A percentile compares a stretch with the other conserved stretches of the same genome.
Evolutionary conservation across 768 basidiomycete species (phyloP).

Genomic region (Strobilomyces echinocephalus): DNA sequence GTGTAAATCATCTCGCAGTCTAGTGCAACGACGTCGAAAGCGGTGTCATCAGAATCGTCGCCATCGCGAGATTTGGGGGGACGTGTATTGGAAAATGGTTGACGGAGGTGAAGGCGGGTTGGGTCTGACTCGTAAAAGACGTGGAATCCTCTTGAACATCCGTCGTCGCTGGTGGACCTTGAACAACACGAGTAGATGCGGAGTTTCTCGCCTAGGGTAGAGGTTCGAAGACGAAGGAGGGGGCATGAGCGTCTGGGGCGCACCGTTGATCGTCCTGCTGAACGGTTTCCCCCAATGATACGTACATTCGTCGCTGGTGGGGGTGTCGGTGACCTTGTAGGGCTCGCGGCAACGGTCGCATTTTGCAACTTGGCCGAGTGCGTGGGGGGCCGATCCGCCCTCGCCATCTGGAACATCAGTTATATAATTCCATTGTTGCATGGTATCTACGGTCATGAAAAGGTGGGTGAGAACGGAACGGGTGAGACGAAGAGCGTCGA

Average conservation of each 20-base stretch:
- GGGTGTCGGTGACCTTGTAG: slow-evolving; percentile 60
- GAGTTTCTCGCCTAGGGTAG: slow-evolving; percentile 54
- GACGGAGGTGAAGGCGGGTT: slow-evolving; percentile 64
- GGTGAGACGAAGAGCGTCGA: slow-evolving; percentile 52
- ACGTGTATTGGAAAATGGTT: slow-evolving; percentile 59
- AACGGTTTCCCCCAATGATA: slow-evolving; percentile 81
- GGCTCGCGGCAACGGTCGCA: slow-evolving; percentile 78
- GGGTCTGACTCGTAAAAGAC: slow-evolving; percentile 81
- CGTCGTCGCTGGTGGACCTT: slow-evolving; percentile 50
- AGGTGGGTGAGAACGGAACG: slow-evolving; percentile 50
- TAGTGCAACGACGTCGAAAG: slow-evolving; percentile 77
- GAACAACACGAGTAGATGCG: slow-evolving; percentile 79
- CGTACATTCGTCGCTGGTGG: slow-evolving; percentile 59
- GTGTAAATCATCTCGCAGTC: slow-evolving; percentile 99
- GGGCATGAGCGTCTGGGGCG: slow-evolving; percentile 12
- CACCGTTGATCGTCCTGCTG: slow-evolving; percentile 62
- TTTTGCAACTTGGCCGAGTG: slow-evolving; percentile 54
- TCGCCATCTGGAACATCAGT: slow-evolving; percentile 58
- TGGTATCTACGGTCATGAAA: slow-evolving; percentile 51
- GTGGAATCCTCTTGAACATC: slow-evolving; percentile 78
- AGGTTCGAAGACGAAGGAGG: not conserved
- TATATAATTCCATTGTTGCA: slow-evolving; percentile 69
- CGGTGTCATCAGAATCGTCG: slow-evolving; percentile 25
- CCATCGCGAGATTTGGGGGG: slow-evolving; percentile 8
- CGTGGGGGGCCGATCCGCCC: slow-evolving; percentile 61